Evolutionary conservation across 306 rosid species (phyloP).

Genomic region (Castanea mollissima): DNA sequence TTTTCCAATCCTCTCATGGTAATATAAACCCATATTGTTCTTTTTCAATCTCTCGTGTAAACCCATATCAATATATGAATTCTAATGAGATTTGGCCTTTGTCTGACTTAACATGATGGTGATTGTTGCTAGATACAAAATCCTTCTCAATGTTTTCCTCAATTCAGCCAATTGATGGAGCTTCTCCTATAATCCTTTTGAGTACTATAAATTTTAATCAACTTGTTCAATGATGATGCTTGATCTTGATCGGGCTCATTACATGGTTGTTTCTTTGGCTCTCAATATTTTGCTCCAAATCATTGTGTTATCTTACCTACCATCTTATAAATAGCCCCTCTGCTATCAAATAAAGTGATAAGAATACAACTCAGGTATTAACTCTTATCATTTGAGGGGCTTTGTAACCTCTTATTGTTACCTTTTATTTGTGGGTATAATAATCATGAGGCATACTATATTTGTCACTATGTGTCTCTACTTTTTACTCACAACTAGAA

Average conservation of each 20-base stretch:
- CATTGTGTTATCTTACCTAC: not conserved
- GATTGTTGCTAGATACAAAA: not conserved
- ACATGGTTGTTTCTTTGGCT: not conserved
- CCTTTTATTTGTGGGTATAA: not conserved
- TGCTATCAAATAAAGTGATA: not conserved
- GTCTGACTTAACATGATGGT: not conserved
- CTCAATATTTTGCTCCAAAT: not conserved
- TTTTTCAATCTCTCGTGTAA: too few species aligned
- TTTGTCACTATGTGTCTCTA: not conserved
- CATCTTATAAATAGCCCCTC: not conserved
- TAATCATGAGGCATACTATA: not conserved
- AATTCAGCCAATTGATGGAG: not conserved
- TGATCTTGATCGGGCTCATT: not conserved
- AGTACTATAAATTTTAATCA: not conserved
- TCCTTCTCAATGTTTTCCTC: not conserved
- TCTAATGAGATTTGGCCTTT: not conserved
- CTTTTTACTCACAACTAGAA: not conserved
- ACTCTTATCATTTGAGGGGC: not conserved
- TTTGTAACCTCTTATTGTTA: not conserved
- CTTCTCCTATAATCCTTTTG: not conserved
- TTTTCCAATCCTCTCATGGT: not conserved
- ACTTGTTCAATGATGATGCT: not conserved
- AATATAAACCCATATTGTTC: too few species aligned
- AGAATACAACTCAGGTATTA: not conserved
- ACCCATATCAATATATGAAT: too few species aligned